Base-by-base conservation (phyloP, 495 filamentous ascomycete genomes). In the Penicillium atrosanguineum region DNA sequence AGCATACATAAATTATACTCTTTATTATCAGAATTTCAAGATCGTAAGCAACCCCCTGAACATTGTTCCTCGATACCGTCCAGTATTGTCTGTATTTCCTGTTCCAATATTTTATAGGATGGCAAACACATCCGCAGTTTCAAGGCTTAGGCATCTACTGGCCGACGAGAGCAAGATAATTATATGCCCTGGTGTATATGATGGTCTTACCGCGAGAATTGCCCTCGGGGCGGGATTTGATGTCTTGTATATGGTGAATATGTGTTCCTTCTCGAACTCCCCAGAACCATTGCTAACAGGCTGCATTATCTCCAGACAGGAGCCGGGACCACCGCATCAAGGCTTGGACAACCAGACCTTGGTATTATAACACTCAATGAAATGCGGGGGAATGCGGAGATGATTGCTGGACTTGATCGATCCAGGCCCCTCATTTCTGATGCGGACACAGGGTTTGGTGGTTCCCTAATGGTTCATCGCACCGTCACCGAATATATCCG, bases 131-230 rank as follows among this genome's bases (percentile, higher is more conserved):
- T 28, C 50, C 11, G 38, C 56, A n/a, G 50, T 31, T 39, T 28
- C 44, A 18, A 48, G 42, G 26, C 53, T 61, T 18, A 53, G 59
- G 1, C 9, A 61, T 23, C 54, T 54, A 4, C 53, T 61, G 2
- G 46, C 49, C 3, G 50, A 51, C 29, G 26, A 48, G 18, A 41
- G 25, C 28, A 54, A 57, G 7, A 57, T 61, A 20, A 65, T 79
- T 20, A 70, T 80, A 2, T 77, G 74, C 46, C 81, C 82, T 6
- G 83, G 83, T 7, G 79, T 85, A 5, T 84, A 83, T 54, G 82
- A 86, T 68, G 82, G 83, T n/a, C 71, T 83, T 25, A 79, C 79
- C 7, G 79, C 83, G n/a, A 68, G 83, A n/a, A 77, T 83, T 39
- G 81, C 81, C 2, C 67, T 84, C 6, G 55, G 67, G 15, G 57